Evolutionary conservation across 1,284 basidiomycete genomes (phyloP).

Genomic region (Athelia psychrophila): DNA sequence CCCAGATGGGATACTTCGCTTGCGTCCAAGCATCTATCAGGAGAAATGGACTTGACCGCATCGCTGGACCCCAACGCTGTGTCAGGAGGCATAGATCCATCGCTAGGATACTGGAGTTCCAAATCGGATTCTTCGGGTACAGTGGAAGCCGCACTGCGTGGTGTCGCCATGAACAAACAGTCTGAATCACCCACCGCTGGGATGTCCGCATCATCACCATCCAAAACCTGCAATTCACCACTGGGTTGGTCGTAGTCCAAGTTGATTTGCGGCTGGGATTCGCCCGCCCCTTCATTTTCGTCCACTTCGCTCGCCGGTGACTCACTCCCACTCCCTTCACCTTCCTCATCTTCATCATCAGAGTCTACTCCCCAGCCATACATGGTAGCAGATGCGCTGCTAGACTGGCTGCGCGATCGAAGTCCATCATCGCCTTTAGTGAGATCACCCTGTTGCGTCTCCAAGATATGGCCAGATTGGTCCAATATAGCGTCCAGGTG

Average conservation of each 20-base stretch:
- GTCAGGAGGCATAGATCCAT: neutral
- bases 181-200: too few relatives aligned
- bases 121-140: neutral
- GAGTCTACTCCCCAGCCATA: slow-evolving; percentile 25
- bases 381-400: slow-evolving; percentile 41
- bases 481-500: slow-evolving; percentile 91
- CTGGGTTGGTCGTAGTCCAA: neutral
- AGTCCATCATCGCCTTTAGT: slow-evolving; percentile 35
- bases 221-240: too few relatives aligned
- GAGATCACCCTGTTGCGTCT: slow-evolving; percentile 78
- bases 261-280: slow-evolving; percentile 5
- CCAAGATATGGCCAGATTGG: slow-evolving; percentile 85
- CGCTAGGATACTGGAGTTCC: neutral
- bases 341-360: slow-evolving; percentile 14
- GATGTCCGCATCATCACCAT: too few relatives aligned
- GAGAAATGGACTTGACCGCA: neutral
- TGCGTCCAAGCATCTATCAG: neutral
- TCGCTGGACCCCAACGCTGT: neutral
- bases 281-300: slow-evolving; percentile 19
- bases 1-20: too few relatives aligned
- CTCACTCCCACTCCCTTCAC: slow-evolving; percentile 5
- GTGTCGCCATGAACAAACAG: too few relatives aligned
- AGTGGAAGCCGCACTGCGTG: too few relatives aligned
- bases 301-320: slow-evolving; percentile 13
- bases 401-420: slow-evolving; percentile 49